Percentiles rank a stretch among this genome's conserved stretches.
Evolutionary conservation across 169 alveolate genomes (phyloP).

Genomic region (Pseudocohnilembus persalinus): DNA sequence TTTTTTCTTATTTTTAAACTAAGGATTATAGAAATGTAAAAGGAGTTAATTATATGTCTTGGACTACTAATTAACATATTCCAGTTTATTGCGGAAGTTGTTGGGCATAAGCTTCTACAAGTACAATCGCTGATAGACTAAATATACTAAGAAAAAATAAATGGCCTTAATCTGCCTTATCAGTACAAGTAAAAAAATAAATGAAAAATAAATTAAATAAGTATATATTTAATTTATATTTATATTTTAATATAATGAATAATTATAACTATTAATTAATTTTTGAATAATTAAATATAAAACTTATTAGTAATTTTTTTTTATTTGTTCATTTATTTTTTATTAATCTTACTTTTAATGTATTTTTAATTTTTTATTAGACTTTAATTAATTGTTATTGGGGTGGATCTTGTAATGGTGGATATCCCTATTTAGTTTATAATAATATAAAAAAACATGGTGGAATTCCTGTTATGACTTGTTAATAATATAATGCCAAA

Average conservation of each 20-base stretch:
- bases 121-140: constrained; percentile 82
- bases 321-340: too few relatives aligned
- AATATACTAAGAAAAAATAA: constrained; percentile 68
- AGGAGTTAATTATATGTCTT: constrained; percentile 64
- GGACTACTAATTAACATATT: constrained; percentile 75
- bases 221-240: constrained; percentile 76
- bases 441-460: constrained; percentile 61
- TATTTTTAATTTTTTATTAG: too few relatives aligned
- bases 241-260: neutral
- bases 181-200: constrained; percentile 70
- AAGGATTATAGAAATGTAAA: constrained; percentile 79
- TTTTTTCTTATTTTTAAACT: too few relatives aligned
- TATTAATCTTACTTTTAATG: too few relatives aligned
- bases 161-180: constrained; percentile 61
- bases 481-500: constrained; percentile 72
- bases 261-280: too few relatives aligned
- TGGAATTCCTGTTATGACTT: constrained; percentile 72
- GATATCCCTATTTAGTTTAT: constrained; percentile 78
- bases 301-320: too few relatives aligned
- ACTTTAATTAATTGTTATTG: too few relatives aligned
- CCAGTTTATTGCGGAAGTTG: constrained; percentile 86
- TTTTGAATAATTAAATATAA: too few relatives aligned
- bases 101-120: constrained; percentile 64
- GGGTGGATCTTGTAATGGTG: constrained; percentile 88
- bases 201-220: too few relatives aligned